Percentiles rank a stretch among this genome's conserved stretches.
These are phyloP conservation scores for Fusarium sp. DNA, from an alignment of 2,329 filamentous ascomycete genomes.

Conservation along the genomic window DNA sequence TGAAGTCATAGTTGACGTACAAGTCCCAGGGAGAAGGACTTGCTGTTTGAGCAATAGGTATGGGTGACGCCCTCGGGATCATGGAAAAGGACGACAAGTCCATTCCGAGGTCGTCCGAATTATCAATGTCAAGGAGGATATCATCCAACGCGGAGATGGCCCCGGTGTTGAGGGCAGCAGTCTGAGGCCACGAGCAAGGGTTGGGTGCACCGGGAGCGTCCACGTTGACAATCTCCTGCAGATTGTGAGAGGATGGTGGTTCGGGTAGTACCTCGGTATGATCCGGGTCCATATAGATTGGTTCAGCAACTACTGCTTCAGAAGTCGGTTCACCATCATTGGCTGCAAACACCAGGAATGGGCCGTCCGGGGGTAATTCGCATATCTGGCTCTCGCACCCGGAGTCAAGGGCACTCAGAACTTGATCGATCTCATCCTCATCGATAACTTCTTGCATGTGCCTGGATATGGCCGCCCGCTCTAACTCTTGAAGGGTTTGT, in stretches of 20 bases:
- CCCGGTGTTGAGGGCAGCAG: background rate
- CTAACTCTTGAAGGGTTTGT: background rate
- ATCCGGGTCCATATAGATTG: background rate
- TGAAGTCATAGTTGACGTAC: background rate
- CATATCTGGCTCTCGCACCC: background rate
- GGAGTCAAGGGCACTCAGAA: background rate
- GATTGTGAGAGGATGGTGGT: background rate
- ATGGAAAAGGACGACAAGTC: background rate
- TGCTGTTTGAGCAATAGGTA: background rate
- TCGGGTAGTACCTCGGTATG: background rate
- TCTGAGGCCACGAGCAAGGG: background rate
- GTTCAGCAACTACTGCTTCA: background rate
- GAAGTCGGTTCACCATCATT: background rate
- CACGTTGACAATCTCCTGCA: background rate
- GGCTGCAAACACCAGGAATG: background rate
- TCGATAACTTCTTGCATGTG: background rate
- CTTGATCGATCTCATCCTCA: background rate
- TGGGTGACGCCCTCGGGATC: background rate
- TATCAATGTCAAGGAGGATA: background rate
- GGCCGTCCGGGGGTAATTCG: background rate
- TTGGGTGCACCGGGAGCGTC: background rate
- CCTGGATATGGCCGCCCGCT: background rate
- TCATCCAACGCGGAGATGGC: background rate
- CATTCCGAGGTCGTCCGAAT: background rate
- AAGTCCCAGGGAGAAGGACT: background rate